Conservation (phyloP, 192 early-diverging fungal genomes). For the Coemansia sp. region DNA sequence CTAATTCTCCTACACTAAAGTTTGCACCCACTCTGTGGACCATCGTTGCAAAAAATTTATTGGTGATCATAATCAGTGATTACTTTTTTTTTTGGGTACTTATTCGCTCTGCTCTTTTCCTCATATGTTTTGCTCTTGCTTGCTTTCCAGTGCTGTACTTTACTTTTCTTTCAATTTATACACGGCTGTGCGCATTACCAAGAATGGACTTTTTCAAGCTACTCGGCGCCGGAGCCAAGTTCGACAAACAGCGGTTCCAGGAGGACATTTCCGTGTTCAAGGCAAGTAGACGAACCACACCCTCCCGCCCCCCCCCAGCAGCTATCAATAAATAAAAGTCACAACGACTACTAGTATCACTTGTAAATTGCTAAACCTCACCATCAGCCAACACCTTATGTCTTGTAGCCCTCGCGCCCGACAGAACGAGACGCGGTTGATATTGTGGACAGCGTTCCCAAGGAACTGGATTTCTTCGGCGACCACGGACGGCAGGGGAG, state of each 20-base stretch:
- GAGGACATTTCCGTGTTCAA: constrained; percentile 82
- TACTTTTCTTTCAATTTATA: constrained; percentile 3
- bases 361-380: background rate
- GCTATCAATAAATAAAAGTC: too few species aligned
- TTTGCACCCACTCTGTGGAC: background rate
- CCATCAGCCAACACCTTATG: background rate
- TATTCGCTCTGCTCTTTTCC: too few species aligned
- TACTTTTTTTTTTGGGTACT: background rate
- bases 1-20: background rate
- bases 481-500: constrained; percentile 23
- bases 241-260: constrained; percentile 81
- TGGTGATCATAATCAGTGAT: background rate
- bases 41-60: background rate
- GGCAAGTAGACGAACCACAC: constrained; percentile 54
- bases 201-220: constrained; percentile 79
- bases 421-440: constrained; percentile 10
- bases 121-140: background rate
- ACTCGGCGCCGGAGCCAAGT: constrained; percentile 83
- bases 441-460: constrained; percentile 38
- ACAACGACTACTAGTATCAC: too few species aligned
- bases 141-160: background rate
- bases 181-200: background rate
- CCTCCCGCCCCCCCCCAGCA: too few species aligned
- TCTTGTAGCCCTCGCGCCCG: constrained; percentile 17
- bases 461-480: constrained; percentile 46